A percentile compares a stretch with the other conserved stretches of the same genome.
phyloP scores from a whole-genome alignment of 306 rosid genomes.

The Castanea crenata region DNA sequence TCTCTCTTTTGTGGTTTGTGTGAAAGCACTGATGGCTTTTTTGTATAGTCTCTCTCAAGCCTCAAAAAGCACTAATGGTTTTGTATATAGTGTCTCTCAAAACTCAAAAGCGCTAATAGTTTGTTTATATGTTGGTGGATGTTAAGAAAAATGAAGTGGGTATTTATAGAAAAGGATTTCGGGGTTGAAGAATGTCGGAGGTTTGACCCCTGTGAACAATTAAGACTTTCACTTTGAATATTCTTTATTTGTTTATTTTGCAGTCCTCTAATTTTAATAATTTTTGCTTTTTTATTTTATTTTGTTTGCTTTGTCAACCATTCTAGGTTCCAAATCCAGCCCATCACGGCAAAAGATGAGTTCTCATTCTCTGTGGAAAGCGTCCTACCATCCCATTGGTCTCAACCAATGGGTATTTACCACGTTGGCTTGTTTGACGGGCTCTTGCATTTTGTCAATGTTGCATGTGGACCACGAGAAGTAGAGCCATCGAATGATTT shows the following conservation, averaged over 20 bases:
- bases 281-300: not conserved
- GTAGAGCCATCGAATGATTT: not conserved
- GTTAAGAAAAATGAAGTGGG: not conserved
- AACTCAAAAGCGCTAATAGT: not conserved
- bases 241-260: slow-evolving; percentile 2
- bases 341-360: not conserved
- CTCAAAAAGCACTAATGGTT: not conserved
- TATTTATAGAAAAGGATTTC: slow-evolving; percentile 40
- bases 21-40: not conserved
- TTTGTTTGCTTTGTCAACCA: not conserved
- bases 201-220: slow-evolving; percentile 35
- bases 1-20: not conserved
- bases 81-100: not conserved
- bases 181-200: slow-evolving; percentile 12
- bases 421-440: not conserved
- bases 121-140: slow-evolving; percentile 9
- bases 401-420: not conserved
- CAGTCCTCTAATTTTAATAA: not conserved
- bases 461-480: not conserved
- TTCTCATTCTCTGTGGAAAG: not conserved
- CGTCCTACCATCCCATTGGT: not conserved
- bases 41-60: not conserved
- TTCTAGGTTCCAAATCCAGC: not conserved
- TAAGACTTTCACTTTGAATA: not conserved
- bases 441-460: not conserved